phyloP scores from a whole-genome alignment of 2,329 filamentous ascomycete species.

The Teratosphaeria viscida region DNA sequence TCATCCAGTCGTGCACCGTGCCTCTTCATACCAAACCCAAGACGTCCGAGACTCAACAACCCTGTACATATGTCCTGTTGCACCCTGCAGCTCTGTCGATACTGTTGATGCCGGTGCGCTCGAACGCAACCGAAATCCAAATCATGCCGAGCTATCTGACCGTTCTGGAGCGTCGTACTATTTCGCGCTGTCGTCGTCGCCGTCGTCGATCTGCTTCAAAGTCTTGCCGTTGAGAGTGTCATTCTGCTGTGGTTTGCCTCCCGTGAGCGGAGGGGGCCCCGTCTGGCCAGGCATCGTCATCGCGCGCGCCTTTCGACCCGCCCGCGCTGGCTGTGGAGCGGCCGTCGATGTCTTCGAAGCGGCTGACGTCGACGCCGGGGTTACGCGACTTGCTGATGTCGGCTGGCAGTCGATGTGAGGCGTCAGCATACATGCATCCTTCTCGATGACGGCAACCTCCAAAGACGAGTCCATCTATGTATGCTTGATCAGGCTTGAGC shows the following conservation, averaged over 20 bases:
- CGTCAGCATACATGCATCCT: not conserved
- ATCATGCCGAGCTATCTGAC: not conserved
- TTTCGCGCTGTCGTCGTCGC: not conserved
- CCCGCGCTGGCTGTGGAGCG: not conserved
- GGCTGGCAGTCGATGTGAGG: not conserved
- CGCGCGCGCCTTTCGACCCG: not conserved
- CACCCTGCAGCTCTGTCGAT: not conserved
- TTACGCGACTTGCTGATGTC: not conserved
- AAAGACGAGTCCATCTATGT: not conserved
- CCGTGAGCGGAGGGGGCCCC: not conserved
- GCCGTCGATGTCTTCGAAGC: not conserved
- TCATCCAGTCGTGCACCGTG: not conserved
- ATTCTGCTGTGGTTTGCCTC: not conserved
- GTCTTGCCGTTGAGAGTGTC: not conserved
- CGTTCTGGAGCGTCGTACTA: not conserved
- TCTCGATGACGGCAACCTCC: not conserved
- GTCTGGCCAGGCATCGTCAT: not conserved
- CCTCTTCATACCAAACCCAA: not conserved
- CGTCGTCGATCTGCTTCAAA: not conserved
- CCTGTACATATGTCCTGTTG: not conserved
- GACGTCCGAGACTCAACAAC: not conserved
- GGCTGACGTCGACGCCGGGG: not conserved
- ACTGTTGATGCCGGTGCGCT: not conserved
- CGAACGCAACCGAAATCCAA: not conserved
- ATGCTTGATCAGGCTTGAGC: not conserved